phyloP scores from a whole-genome alignment of 75 land plant species.

The Selaginella moellendorffii region DNA sequence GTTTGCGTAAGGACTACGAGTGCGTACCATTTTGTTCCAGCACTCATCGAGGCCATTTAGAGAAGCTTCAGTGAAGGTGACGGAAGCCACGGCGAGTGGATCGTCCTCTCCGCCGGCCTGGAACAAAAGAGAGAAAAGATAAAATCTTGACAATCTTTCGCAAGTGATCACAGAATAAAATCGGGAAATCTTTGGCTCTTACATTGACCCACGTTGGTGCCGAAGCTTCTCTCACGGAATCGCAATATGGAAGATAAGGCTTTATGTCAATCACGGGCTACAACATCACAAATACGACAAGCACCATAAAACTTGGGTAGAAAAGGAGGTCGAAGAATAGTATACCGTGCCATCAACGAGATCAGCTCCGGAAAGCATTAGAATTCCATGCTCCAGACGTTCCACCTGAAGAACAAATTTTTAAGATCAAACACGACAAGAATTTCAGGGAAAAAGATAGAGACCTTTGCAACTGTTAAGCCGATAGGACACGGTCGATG shows the following conservation, averaged over 20 bases:
- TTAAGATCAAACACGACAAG: background rate
- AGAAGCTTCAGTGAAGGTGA: conserved; percentile 51
- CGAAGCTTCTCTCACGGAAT: conserved; percentile 46
- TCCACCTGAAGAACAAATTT: conserved; percentile 47
- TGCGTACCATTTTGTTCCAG: conserved; percentile 43
- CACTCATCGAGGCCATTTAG: conserved; percentile 30
- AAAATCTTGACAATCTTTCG: too few relatives aligned
- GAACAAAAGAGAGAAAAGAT: conserved; percentile 5
- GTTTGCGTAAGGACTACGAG: background rate
- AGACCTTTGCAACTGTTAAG: conserved; percentile 89
- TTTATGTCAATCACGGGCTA: conserved; percentile 98
- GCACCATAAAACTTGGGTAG: too few relatives aligned
- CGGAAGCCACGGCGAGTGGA: conserved; percentile 42
- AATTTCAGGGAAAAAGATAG: background rate
- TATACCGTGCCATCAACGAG: conserved; percentile 97
- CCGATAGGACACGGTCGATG: conserved; percentile 98
- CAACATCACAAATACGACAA: too few relatives aligned
- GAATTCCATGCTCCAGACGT: conserved; percentile 46
- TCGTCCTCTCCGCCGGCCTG: conserved; percentile 46
- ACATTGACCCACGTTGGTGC: conserved; percentile 90
- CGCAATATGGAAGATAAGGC: conserved; percentile 92
- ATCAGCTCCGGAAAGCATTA: conserved; percentile 91
- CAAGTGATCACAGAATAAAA: too few relatives aligned
- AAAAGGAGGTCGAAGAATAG: too few relatives aligned
- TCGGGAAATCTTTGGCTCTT: conserved; percentile 1